These are phyloP conservation scores for Suhomyces sp. DNA, from an alignment of 805 yeast species.

Conservation along the genomic window DNA sequence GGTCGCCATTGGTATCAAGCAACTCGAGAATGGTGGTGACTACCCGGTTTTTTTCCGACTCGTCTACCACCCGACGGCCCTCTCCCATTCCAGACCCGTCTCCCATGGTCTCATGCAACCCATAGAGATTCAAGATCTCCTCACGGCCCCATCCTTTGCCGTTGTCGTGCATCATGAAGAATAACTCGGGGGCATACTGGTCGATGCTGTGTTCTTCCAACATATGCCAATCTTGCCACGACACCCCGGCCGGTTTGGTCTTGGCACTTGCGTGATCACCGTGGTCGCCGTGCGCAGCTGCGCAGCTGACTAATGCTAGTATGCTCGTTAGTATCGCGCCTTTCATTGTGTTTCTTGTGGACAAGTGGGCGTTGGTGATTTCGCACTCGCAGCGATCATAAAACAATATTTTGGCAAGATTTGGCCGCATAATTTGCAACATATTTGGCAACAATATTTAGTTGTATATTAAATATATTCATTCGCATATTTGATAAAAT, in stretches of 20 bases:
- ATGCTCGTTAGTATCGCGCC: not conserved
- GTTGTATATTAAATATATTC: not conserved
- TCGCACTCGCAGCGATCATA: not conserved
- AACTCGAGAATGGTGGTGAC: slow-evolving; percentile 52
- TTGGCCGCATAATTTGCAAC: not conserved
- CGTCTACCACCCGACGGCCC: slow-evolving; percentile 54
- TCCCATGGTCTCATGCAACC: slow-evolving; percentile 78
- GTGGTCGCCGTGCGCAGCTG: slow-evolving; percentile 4
- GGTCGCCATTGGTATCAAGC: slow-evolving; percentile 67
- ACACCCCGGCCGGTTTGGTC: slow-evolving; percentile 45
- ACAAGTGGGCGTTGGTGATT: not conserved
- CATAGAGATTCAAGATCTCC: slow-evolving; percentile 81
- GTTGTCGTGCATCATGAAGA: slow-evolving; percentile 80
- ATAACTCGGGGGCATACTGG: slow-evolving; percentile 66
- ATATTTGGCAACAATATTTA: not conserved
- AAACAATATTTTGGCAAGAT: not conserved
- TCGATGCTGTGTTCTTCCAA: slow-evolving; percentile 79
- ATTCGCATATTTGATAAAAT: too few relatives aligned
- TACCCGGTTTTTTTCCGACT: slow-evolving; percentile 54
- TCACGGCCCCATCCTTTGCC: slow-evolving; percentile 48
- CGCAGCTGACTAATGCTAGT: not conserved
- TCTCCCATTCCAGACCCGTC: slow-evolving; percentile 88
- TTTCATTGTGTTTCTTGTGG: not conserved
- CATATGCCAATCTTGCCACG: slow-evolving; percentile 93
- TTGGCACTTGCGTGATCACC: not conserved